Evolutionary conservation across 805 yeast genomes (phyloP), one percentile per base, ranked within the genome.

Genomic region (Ogataea neopini): DNA sequence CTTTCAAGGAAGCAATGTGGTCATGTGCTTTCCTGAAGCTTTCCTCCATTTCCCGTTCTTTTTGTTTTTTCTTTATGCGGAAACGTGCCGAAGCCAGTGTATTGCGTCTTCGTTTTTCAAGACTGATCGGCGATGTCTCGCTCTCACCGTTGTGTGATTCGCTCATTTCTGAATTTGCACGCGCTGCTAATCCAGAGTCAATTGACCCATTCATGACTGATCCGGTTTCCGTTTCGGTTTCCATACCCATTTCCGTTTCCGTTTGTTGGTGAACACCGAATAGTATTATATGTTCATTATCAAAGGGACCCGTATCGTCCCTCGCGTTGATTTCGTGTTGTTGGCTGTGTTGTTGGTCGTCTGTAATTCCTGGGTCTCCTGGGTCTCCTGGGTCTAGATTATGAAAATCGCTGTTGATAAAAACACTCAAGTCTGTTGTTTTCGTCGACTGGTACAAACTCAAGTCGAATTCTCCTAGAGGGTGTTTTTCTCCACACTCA

Each of bases 21-120:
- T 76, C 80, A 40, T 70, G 70, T 38, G 81, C 68, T 29, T 64
- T 62, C 34, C 58, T 59, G 15, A 80, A 71, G 38, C 67, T 72
- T 38, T 66, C 67, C 54, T 79, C 83, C 82, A 83, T 76, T 58
- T 80, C 80, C 56, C 73, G 75, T 54, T 81, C 85, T 60, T 72
- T 79, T 51, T 75, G 58, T 60, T 81, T 81, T 72, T 81, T 81
- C 65, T 82, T 83, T 37, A 78, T 70, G 53, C 88, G 66, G 63
- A 83, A 83, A 44, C 86, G 66, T 0, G 87, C 87, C 38, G 81
- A 75, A 0, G 88, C 88, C 4, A 81, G 80, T 1, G 87, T 80
- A 59, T 81, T 81, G 52, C 85, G 69, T 48, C 77, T 69, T 51
- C 82, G 71, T 58, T 80, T 81, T 51, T 80, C 84, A 8, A 37